phyloP scores from a whole-genome alignment of 2,329 filamentous ascomycete species.

The Epichloe gansuensis region DNA sequence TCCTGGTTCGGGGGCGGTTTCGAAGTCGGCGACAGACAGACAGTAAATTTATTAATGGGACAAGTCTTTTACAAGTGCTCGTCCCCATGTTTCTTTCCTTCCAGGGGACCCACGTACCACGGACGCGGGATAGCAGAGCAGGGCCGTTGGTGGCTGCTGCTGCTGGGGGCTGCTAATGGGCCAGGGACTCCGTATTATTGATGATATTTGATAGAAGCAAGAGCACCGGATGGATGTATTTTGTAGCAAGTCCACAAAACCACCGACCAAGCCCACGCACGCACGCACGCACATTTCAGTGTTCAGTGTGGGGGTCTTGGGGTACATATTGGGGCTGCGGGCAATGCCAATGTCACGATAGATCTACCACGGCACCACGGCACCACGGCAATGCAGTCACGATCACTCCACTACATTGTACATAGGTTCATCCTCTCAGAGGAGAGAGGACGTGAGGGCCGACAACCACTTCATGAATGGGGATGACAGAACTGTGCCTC shows the following conservation, averaged over 20 bases:
- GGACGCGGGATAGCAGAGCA: not conserved
- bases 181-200: too few species aligned
- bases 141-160: not conserved
- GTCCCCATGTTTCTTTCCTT: constrained; percentile 1
- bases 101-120: not conserved
- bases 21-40: not conserved
- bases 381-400: constrained; percentile 2
- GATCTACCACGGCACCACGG: not conserved
- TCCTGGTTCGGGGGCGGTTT: not conserved
- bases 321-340: not conserved
- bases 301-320: too few species aligned
- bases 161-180: too few species aligned
- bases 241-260: too few species aligned
- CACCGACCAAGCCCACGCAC: too few species aligned
- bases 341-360: constrained; percentile 1
- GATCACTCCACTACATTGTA: not conserved
- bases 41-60: not conserved
- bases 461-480: too few species aligned
- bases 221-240: too few species aligned
- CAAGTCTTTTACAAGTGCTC: not conserved
- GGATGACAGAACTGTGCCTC: too few species aligned
- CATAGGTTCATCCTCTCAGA: not conserved
- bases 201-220: too few species aligned
- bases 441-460: not conserved
- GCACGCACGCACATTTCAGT: too few species aligned